Percentiles rank a stretch among this genome's conserved stretches.
Evolutionary conservation across 148 eudicot genomes (phyloP).

Genomic region (Euryodendron excelsum): DNA sequence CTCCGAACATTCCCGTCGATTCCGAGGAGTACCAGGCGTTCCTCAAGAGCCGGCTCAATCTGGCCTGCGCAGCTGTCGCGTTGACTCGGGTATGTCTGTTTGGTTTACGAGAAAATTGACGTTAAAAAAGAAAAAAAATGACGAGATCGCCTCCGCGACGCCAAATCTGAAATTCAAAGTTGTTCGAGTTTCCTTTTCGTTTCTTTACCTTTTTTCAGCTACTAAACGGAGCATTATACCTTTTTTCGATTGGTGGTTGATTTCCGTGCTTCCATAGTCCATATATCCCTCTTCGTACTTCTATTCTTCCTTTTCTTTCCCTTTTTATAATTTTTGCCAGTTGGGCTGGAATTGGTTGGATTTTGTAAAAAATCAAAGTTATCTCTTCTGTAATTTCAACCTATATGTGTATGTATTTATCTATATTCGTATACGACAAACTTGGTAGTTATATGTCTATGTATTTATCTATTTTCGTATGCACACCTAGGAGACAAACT

Average conservation of each 20-base stretch:
- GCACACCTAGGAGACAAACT: too few relatives aligned
- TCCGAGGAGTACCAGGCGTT: slow-evolving; percentile 72
- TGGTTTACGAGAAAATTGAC: slow-evolving; percentile 4
- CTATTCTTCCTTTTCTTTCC: not conserved
- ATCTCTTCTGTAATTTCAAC: too few relatives aligned
- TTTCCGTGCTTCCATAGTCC: not conserved
- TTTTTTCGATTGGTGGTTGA: not conserved
- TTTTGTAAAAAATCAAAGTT: too few relatives aligned
- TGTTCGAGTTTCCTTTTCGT: not conserved
- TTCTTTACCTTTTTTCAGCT: not conserved
- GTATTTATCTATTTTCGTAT: too few relatives aligned
- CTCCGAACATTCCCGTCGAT: slow-evolving; percentile 41
- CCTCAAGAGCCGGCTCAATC: slow-evolving; percentile 60
- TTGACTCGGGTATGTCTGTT: slow-evolving; percentile 52
- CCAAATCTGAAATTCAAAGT: too few relatives aligned
- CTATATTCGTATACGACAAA: too few relatives aligned
- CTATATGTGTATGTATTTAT: too few relatives aligned
- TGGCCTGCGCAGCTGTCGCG: slow-evolving; percentile 94
- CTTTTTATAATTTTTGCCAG: too few relatives aligned
- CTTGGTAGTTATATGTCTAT: too few relatives aligned
- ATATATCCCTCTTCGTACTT: not conserved
- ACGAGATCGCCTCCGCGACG: too few relatives aligned
- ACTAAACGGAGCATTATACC: too few relatives aligned
- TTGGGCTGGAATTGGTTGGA: not conserved
- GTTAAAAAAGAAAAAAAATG: not conserved